Conservation (phyloP, 306 rosid genomes). For the Dicorynia guianensis region DNA sequence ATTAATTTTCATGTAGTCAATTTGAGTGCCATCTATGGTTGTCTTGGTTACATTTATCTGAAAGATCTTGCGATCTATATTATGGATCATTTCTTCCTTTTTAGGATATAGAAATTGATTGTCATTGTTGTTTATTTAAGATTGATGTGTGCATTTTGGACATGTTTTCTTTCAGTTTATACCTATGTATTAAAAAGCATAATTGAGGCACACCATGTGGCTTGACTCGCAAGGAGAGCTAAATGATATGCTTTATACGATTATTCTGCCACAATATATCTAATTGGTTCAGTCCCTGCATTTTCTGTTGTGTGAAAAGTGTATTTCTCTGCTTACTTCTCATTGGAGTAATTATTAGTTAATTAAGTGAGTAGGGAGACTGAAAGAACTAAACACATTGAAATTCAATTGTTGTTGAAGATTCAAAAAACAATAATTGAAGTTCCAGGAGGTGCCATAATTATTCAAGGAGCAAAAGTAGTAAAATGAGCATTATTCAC, state of each 20-base stretch:
- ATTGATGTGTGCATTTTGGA: neutral
- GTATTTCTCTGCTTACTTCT: too few relatives aligned
- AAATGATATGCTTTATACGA: neutral
- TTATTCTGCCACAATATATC: neutral
- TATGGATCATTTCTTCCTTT: neutral
- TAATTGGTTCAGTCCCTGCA: too few relatives aligned
- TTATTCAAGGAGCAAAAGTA: too few relatives aligned
- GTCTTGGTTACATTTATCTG: neutral
- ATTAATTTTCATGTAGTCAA: conserved; percentile 12
- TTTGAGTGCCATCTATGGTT: conserved; percentile 6
- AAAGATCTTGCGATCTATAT: neutral
- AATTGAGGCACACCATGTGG: too few relatives aligned
- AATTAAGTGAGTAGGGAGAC: neutral
- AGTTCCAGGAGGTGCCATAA: neutral
- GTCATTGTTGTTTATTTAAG: neutral
- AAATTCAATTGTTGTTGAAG: too few relatives aligned
- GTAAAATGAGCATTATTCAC: too few relatives aligned
- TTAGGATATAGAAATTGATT: too few relatives aligned
- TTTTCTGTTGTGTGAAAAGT: too few relatives aligned
- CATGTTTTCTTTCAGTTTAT: neutral
- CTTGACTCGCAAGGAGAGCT: neutral
- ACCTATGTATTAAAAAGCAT: too few relatives aligned
- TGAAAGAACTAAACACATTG: too few relatives aligned
- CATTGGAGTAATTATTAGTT: too few relatives aligned
- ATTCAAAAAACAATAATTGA: too few relatives aligned